A percentile compares a stretch with the other conserved stretches of the same genome.
phyloP scores from a whole-genome alignment of 1,284 basidiomycete species.

The Ustilago curta region DNA sequence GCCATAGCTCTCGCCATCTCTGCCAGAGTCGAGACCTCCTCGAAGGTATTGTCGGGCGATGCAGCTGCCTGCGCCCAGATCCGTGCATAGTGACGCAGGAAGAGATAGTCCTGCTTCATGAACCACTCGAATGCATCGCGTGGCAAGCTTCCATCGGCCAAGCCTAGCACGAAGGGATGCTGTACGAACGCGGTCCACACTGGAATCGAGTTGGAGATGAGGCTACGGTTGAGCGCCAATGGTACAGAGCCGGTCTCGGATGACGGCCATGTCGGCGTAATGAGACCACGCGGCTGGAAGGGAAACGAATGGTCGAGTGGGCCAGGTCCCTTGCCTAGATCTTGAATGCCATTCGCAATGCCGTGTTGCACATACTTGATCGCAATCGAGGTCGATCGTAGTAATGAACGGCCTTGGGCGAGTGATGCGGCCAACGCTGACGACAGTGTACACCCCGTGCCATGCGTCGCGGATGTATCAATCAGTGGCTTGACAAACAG shows the following conservation, averaged over 20 bases:
- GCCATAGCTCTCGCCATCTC: constrained; percentile 71
- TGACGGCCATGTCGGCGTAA: constrained; percentile 13
- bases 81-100: constrained; percentile 72
- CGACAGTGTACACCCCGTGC: constrained; percentile 91
- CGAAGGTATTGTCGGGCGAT: constrained; percentile 70
- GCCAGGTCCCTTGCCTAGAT: constrained; percentile 81
- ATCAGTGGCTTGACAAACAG: constrained; percentile 59
- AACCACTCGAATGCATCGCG: constrained; percentile 82
- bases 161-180: constrained; percentile 82
- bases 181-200: constrained; percentile 71
- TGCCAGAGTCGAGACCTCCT: constrained; percentile 77
- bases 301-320: constrained; percentile 88
- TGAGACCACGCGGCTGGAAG: constrained; percentile 69
- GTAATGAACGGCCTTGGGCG: constrained; percentile 75
- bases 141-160: constrained; percentile 80
- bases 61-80: constrained; percentile 77
- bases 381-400: constrained; percentile 75
- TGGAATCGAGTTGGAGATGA: constrained; percentile 53
- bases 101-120: constrained; percentile 76
- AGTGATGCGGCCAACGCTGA: constrained; percentile 82
- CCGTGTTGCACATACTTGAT: constrained; percentile 81
- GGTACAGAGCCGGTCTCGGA: constrained; percentile 46
- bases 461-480: constrained; percentile 74
- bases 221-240: constrained; percentile 49
- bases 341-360: constrained; percentile 78